Base-by-base conservation (phyloP, 495 filamentous ascomycete species). In the Penicillium coffeae region DNA sequence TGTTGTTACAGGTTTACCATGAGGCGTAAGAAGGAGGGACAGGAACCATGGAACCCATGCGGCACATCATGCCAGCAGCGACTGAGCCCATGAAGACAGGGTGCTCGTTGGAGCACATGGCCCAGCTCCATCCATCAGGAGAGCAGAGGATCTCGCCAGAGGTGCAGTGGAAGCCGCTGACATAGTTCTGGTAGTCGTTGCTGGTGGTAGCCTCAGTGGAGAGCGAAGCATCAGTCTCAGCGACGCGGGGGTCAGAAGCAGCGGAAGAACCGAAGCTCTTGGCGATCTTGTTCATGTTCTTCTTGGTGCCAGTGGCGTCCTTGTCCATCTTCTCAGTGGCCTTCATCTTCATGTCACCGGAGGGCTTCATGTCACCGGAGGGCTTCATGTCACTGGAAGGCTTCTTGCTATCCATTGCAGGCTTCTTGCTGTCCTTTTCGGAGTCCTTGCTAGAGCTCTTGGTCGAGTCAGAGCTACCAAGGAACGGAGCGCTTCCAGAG, bases 1-100 rank as follows among this genome's bases (percentile, higher is more conserved):
- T 25, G 10, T 22, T 10, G 21, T 41, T 19, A 40, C 6, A 18
- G 25, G 13, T 14, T 35, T 2, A 12, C 22, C 6, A 34, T 8
- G 18, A 43, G 1, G 5, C 10, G 19, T 10, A 2, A 12, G 2
- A 16, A 56, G 21, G 50, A 21, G 14, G 12, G 15, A 36, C 30
- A 20, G 42, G 19, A 22, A 56, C 52, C 48, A 73, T 73, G 8
- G 32, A 48, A 4, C 72, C 72, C 12, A 64, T 42, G 1, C 52
- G 54, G 52, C 73, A 76, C 14, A 39, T 43, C 8, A 64, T 76
- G 10, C 73, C 73, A 6, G 56, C 50, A 21, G 73, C 69, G 2
- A 75, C 71, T 9, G 53, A 36, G 19, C 71, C 71, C 69, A 75
- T 75, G 52, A 50, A 58, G 27, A 73, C 51, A 4, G 65, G 61